A percentile compares a stretch with the other conserved stretches of the same genome.
Evolutionary conservation across 345 rosid genomes (phyloP).

Genomic region (Pistacia atlantica): DNA sequence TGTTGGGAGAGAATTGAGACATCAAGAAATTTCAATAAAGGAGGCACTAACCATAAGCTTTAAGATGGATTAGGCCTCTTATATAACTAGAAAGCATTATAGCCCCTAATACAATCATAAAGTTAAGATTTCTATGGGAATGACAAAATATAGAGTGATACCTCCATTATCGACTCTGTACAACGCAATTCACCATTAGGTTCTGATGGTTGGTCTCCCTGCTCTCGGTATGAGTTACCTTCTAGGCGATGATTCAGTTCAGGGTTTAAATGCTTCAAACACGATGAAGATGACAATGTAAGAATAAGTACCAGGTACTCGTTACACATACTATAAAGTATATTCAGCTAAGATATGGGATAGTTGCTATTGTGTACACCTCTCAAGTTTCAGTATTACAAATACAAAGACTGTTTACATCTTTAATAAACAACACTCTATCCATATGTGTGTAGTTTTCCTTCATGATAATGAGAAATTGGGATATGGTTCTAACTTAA

Average conservation of each 20-base stretch:
- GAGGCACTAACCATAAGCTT: not conserved
- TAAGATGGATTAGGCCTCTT: not conserved
- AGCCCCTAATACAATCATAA: not conserved
- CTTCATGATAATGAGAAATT: not conserved
- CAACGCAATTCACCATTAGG: slow-evolving; percentile 46
- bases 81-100: not conserved
- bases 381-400: not conserved
- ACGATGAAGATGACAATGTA: slow-evolving; percentile 31
- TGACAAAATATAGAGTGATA: slow-evolving; percentile 27
- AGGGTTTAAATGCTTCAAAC: slow-evolving; percentile 45
- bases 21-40: not conserved
- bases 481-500: not conserved
- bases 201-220: slow-evolving; percentile 33
- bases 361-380: not conserved
- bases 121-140: slow-evolving; percentile 12
- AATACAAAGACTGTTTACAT: not conserved
- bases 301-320: slow-evolving; percentile 8
- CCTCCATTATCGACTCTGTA: slow-evolving; percentile 45
- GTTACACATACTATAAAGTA: not conserved
- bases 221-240: slow-evolving; percentile 30
- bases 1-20: not conserved
- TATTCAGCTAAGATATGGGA: not conserved
- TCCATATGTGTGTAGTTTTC: not conserved
- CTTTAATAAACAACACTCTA: not conserved
- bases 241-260: slow-evolving; percentile 38